Conservation (phyloP, 2,329 filamentous ascomycete genomes). For the Apiospora malaysiana region DNA sequence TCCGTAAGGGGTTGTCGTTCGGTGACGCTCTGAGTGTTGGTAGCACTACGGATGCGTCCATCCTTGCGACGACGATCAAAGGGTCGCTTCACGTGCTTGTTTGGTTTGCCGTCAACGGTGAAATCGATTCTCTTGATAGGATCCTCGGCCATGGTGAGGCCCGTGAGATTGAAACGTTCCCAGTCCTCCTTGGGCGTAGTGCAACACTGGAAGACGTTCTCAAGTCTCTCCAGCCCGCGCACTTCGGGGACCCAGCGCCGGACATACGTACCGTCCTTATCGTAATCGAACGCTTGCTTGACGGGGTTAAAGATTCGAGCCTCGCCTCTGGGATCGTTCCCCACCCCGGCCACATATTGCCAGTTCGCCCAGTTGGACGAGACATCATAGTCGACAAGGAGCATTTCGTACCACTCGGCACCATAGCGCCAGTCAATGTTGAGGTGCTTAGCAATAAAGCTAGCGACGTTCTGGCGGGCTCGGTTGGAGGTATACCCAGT, state of each 20-base stretch:
- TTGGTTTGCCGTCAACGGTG: conserved; percentile 57
- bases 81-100: conserved; percentile 39
- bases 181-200: conserved; percentile 65
- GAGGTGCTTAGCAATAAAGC: conserved; percentile 75
- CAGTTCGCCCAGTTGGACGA: conserved; percentile 82
- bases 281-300: conserved; percentile 81
- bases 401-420: conserved; percentile 81
- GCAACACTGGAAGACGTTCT: conserved; percentile 74
- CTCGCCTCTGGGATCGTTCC: conserved; percentile 76
- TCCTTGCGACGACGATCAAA: conserved; percentile 38
- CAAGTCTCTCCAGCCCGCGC: conserved; percentile 54
- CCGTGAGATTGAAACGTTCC: conserved; percentile 59
- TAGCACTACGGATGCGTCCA: conserved; percentile 35
- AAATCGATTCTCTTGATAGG: conserved; percentile 72
- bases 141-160: conserved; percentile 68
- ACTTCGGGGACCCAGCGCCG: conserved; percentile 77
- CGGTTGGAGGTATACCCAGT: conserved; percentile 83
- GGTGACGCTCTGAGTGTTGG: conserved; percentile 22
- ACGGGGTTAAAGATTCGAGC: conserved; percentile 81
- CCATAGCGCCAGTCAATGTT: conserved; percentile 81
- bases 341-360: conserved; percentile 82
- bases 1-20: conserved; percentile 20
- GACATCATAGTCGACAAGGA: conserved; percentile 78
- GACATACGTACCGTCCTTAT: conserved; percentile 71
- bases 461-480: conserved; percentile 77